Base-by-base conservation (phyloP, 1,284 basidiomycete species). In the Marasmius oreades region DNA sequence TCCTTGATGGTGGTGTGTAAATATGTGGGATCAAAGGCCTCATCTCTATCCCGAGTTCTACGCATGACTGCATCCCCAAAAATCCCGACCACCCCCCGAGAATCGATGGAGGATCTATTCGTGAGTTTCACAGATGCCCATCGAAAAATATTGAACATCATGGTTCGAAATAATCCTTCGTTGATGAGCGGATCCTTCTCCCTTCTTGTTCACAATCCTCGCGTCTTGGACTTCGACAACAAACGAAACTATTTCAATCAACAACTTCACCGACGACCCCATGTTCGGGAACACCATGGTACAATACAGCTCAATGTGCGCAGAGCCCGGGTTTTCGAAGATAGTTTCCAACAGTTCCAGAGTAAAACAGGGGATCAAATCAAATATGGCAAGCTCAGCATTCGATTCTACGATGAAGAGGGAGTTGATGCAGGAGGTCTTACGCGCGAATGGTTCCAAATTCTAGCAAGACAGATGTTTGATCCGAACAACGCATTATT, bases 401-500 rank as follows among this genome's bases (percentile, higher is more conserved):
- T 99, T 62, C 89, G 95, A 58, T 99, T 99, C 77, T 93, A 94
- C 68, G 90, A 95, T 61, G 97, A 99, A 68, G 97, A 99, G 66
- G 97, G 97, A 62, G 93, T 99, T 48, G 97, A 99, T 70, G 97
- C 97, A 0, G 97, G 97, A 24, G 97, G 97, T 66, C 93, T 99
- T 43, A 98, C 97, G 2, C 84, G 96, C 61, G 96, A 98, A 75
- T 98, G 96, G 96, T 98, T 96, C 86, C 92, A 95, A 65, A 96
- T 98, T 55, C 84, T 99, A 20, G 95, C 96, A 1, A 84, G 95
- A 55, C 95, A 98, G 71, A 99, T 99, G 91, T 98, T 99, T 74
- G 95, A 99, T 70, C 95, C 97, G n/a, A 93, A 97, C 74, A 98
- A 99, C 66, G 95, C 94, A 5, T 81, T 99, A 20, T 99, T 99